A percentile compares a stretch with the other conserved stretches of the same genome.
Evolutionary conservation across 768 basidiomycete genomes (phyloP).

Genomic region (Psilocybe tampanensis): DNA sequence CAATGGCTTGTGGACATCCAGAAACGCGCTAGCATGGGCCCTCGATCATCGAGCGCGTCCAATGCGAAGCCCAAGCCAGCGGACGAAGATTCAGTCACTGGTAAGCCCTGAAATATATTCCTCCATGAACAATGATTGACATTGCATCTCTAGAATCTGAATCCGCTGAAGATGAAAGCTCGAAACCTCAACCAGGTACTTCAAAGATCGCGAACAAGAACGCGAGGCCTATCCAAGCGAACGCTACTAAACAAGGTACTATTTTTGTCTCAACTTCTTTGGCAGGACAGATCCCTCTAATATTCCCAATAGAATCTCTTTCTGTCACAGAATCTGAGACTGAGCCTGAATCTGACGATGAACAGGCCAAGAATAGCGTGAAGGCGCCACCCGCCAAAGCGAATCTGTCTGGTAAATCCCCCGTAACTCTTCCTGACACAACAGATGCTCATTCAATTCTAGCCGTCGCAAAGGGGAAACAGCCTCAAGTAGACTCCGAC

Average conservation of each 20-base stretch:
- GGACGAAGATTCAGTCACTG: constrained; percentile 29
- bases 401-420: neutral
- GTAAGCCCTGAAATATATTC: constrained; percentile 6
- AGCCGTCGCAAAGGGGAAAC: neutral
- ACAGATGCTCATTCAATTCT: neutral
- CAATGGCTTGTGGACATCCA: neutral
- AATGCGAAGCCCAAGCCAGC: neutral
- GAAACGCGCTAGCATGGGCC: neutral
- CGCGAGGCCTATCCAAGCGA: neutral
- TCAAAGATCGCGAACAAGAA: neutral
- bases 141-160: neutral
- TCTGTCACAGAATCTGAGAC: constrained; percentile 9
- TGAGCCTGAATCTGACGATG: constrained; percentile 38
- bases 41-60: neutral
- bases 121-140: neutral
- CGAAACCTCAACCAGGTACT: neutral
- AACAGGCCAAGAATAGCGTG: neutral
- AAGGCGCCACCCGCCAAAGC: neutral
- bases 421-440: neutral
- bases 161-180: neutral
- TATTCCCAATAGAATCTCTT: neutral
- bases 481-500: constrained; percentile 16
- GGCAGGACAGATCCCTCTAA: neutral
- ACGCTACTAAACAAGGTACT: neutral
- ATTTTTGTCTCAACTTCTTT: neutral